Base-by-base conservation (phyloP, 805 yeast species). In the Osmozyma mogii region DNA sequence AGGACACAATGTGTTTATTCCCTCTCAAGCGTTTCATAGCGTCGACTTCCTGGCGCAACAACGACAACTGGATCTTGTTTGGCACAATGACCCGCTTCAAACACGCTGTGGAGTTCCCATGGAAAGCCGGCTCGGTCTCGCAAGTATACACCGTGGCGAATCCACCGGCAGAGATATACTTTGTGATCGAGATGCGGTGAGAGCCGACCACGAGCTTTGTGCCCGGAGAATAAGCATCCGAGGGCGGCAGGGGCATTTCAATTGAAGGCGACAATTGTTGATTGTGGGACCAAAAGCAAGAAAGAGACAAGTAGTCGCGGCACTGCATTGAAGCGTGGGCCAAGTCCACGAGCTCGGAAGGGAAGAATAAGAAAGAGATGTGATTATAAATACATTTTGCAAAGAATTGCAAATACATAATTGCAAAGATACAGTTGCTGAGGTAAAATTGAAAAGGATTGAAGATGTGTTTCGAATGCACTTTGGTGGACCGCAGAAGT, bases 81-180 rank as follows among this genome's bases (percentile, higher is more conserved):
- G 96, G 96, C 3, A 92, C 98, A 18, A 79, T 79, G n/a, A 92
- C 97, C 39, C 98, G 70, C 56, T 92, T 92, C 46, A 92, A 65
- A 52, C 97, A 92, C 4, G 89, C 96, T 9, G 67, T 54, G 32
- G 54, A 56, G 28, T 66, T 54, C 12, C 73, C 75, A 10, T 69
- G 63, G 40, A 65, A 61, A 36, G 73, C 72, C 3, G 72, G 63
- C 16, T 70, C 65, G 12, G 82, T 74, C 27, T 69, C 69, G 37
- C 87, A 89, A 11, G 81, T 72, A 54, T 92, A 92, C 4, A 92
- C 96, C 52, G 84, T 94, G 8, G 98, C 97, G 65, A 84, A 92
- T 9, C 98, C 98, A 27, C 92, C 97, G 47, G 80, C 80, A 5
- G 94, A 80, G 24, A 88, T 60, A 58, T 83, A 88, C 41, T 77